Evolutionary conservation across 139 green algal species (phyloP).

Genomic region (Chlamydomonas urium): DNA sequence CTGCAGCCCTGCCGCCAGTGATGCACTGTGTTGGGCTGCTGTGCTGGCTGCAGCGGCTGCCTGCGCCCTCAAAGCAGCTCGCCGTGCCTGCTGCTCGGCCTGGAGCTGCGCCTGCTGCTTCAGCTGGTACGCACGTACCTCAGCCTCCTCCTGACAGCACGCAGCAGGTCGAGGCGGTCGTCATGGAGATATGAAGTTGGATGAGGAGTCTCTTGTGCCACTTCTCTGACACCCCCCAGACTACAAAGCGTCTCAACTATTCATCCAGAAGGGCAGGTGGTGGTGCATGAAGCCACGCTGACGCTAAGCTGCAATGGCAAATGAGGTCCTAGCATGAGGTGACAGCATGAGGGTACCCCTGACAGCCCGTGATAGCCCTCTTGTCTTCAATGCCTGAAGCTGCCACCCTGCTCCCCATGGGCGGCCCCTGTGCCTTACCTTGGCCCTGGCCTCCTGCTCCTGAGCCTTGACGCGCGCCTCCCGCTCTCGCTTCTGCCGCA

Average conservation of each 20-base stretch:
- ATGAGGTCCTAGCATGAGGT: too few relatives aligned
- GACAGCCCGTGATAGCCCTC: not conserved
- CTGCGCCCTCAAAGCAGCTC: not conserved
- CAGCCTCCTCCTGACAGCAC: not conserved
- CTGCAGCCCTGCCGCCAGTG: not conserved
- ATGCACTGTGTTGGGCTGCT: not conserved
- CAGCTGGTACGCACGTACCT: slow-evolving; percentile 10
- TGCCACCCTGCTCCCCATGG: not conserved
- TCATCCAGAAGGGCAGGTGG: not conserved
- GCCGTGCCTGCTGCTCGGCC: slow-evolving; percentile 10
- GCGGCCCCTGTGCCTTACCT: not conserved
- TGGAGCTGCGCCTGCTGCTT: slow-evolving; percentile 12
- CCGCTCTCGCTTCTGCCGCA: slow-evolving; percentile 24
- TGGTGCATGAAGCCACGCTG: not conserved
- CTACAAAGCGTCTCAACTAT: not conserved
- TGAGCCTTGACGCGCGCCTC: slow-evolving; percentile 16
- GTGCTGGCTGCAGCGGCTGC: not conserved
- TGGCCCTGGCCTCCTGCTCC: slow-evolving; percentile 5
- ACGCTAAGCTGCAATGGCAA: not conserved
- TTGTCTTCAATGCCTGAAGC: too few relatives aligned
- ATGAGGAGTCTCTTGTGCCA: not conserved
- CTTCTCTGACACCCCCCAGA: too few relatives aligned
- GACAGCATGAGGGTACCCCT: not conserved
- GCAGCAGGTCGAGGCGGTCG: not conserved
- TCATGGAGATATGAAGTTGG: not conserved